Base-by-base conservation (phyloP, 2,329 filamentous ascomycete genomes). In the Talaromyces sp. region DNA sequence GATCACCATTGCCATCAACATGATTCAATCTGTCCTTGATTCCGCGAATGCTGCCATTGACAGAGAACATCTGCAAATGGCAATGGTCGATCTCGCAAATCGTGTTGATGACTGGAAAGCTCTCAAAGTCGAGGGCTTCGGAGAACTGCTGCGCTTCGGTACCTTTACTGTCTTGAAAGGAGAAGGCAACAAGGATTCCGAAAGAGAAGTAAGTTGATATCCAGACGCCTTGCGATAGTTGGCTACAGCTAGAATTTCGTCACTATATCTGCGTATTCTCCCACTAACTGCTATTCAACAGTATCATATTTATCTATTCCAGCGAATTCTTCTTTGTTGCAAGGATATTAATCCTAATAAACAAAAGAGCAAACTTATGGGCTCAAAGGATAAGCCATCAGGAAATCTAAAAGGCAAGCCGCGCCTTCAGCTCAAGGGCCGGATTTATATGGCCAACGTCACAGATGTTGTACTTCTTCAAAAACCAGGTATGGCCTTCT, bases 391-490 rank as follows among this genome's bases (percentile, higher is more conserved):
- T 64, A 94, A 92, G 74, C 89, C 82, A 19, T 73, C 82, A 16
- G 84, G 87, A 65, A 91, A 88, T 76, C 88, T 87, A 75, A 90
- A 87, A 72, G 90, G 90, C 48, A 97, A 94, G 78, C 81, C 83
- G 33, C 86, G 85, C 70, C 83, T 98, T 67, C 93, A 97, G 78
- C 84, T 99, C 35, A 99, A 99, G 79, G 95, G 95, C 45, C 88
- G 95, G 60, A 99, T 99, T 72, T 98, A 97, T 80, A 98, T 99
- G 93, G 93, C 93, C 70, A 99, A 99, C 74, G 94, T 99, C 63
- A 98, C 93, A 45, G 92, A 97, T 76, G 89, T 97, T n/a, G 83
- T 97, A 48, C 93, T 90, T 19, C 83, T 95, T 66, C 88, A 90
- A 59, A 97, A 93, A 77, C 91, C 92, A 78, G 93, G 93, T 96